Base-by-base conservation (phyloP, 163 green algal species). In the Chlamydomonas reinhardtii region DNA sequence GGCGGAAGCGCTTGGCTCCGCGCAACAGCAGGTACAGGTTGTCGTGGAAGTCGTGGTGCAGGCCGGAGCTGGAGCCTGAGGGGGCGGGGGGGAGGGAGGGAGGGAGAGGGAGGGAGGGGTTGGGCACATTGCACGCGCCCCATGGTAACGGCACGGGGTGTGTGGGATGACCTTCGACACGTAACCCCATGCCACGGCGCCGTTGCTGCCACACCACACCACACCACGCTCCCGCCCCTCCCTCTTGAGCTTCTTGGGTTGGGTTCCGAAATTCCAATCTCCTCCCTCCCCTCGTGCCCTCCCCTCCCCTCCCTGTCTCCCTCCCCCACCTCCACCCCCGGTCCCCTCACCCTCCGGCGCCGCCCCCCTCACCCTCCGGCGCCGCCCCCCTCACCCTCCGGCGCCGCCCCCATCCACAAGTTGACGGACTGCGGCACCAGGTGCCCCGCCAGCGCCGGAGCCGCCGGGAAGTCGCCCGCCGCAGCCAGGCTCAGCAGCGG, bases 21-120 rank as follows among this genome's bases (percentile, higher is more conserved):
- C 92, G 87, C 79, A 98, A 89, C 89, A 98, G 91, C 35, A 97
- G 80, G 77, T 98, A 98, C 68, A 90, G 91, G 85, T 99, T 99
- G 93, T 99, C 96, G 84, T 99, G 96, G 66, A 95, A 98, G 90
- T 99, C 96, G 61, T 98, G 95, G 89, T 99, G 96, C 70, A 99
- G 93, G 4, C 96, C 96, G 37, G 72, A 94, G 39, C 91, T 96
- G 19, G 92, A 89, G 15, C 96, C 95, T 94, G 89, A 39, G 34
- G 29, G 64, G 56, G 37, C 25, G 29, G 27, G 25, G 25, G 59
- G 19, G 68, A 20, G n/a, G 31, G 37, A 61, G 35, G 1, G 22
- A 20, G 52, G 74, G 71, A 12, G 27, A 76, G 4, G 62, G 37
- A 61, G 20, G 25, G 34, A 56, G 48, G 48, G 9, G 48, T 17